Conservation (phyloP, 352 stramenopile genomes). For the Stephanocyclus meneghinianus region DNA sequence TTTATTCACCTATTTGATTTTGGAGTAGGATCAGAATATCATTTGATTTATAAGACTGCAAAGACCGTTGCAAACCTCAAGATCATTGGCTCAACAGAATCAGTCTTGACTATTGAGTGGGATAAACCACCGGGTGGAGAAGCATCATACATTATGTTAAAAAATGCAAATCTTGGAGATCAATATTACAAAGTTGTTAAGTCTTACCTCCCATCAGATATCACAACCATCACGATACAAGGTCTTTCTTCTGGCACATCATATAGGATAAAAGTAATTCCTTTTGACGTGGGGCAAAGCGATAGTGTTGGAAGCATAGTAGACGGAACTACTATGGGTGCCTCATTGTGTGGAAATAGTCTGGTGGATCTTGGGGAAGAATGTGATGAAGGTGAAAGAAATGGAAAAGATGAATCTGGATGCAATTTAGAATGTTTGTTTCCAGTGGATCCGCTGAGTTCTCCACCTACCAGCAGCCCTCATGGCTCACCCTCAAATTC, state of each 20-base stretch:
- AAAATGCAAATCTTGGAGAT: conserved; percentile 2
- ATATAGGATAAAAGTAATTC: conserved; percentile 25
- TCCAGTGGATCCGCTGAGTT: not conserved
- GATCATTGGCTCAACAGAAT: not conserved
- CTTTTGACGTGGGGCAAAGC: not conserved
- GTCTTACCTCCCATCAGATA: conserved; percentile 3
- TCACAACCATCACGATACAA: conserved; percentile 9
- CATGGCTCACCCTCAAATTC: not conserved
- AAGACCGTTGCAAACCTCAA: not conserved
- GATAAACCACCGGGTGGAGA: not conserved
- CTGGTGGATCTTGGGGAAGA: conserved; percentile 18
- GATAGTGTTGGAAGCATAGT: conserved; percentile 6
- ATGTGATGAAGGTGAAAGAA: conserved; percentile 15
- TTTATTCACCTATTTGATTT: conserved; percentile 39
- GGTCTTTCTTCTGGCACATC: conserved; percentile 17
- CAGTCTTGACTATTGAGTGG: not conserved
- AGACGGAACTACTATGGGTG: conserved; percentile 12
- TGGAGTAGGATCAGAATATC: conserved; percentile 25
- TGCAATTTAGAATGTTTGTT: conserved; percentile 15
- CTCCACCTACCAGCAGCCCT: not conserved
- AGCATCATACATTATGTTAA: not conserved
- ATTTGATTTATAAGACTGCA: conserved; percentile 15
- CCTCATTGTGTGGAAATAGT: conserved; percentile 21
- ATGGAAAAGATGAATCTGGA: not conserved
- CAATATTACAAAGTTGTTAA: conserved; percentile 33